Conservation (phyloP, 2,329 filamentous ascomycete species). For the Talaromyces sp. region DNA sequence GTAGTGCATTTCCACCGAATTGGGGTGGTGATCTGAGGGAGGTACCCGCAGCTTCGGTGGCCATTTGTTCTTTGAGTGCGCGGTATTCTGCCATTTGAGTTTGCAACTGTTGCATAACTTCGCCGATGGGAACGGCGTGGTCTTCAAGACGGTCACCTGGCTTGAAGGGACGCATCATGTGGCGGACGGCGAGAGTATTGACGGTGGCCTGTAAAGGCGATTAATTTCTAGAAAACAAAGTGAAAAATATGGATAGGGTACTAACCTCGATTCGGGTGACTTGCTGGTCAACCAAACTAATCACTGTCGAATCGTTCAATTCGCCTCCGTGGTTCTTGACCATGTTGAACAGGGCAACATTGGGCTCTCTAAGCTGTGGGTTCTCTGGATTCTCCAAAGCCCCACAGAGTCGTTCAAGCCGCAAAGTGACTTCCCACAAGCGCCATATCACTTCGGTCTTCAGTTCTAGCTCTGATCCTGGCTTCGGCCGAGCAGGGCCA, state of each 20-base stretch:
- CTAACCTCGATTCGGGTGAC: conserved; percentile 92
- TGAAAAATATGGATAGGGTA: conserved; percentile 12
- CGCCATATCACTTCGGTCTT: conserved; percentile 86
- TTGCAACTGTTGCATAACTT: conserved; percentile 55
- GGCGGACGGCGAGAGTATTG: conserved; percentile 75
- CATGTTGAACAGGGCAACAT: conserved; percentile 78
- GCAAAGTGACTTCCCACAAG: conserved; percentile 84
- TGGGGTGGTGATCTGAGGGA: conserved; percentile 18
- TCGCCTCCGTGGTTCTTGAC: conserved; percentile 76
- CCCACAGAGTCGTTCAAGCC: conserved; percentile 91
- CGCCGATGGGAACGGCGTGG: conserved; percentile 75
- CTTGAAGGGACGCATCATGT: conserved; percentile 72
- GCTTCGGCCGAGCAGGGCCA: conserved; percentile 56
- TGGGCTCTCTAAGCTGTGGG: conserved; percentile 71
- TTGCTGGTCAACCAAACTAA: conserved; percentile 92
- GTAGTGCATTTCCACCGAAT: conserved; percentile 8
- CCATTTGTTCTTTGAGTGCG: conserved; percentile 44
- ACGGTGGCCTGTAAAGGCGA: conserved; percentile 67
- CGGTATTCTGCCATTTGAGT: conserved; percentile 46
- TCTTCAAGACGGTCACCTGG: conserved; percentile 66
- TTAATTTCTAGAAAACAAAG: neutral
- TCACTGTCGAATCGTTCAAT: conserved; percentile 81
- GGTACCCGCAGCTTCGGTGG: conserved; percentile 29
- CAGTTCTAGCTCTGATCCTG: conserved; percentile 70
- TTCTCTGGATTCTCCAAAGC: conserved; percentile 73